phyloP scores from a whole-genome alignment of 768 basidiomycete species.

The Multifurca ochricompacta region DNA sequence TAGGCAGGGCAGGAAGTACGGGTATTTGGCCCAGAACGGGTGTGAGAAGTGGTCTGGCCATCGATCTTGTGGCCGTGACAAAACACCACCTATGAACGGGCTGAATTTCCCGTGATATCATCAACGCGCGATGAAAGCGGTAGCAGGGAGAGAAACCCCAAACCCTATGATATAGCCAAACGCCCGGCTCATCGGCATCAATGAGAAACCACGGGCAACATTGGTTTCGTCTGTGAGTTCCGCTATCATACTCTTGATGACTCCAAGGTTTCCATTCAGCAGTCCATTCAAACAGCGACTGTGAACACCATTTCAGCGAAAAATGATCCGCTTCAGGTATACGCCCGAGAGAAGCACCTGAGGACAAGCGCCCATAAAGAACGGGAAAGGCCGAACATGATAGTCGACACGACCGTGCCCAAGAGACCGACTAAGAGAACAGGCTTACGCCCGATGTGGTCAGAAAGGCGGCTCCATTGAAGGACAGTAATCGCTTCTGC shows the following conservation, averaged over 20 bases:
- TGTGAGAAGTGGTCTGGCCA: constrained; percentile 19
- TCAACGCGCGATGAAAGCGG: neutral
- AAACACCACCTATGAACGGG: constrained; percentile 21
- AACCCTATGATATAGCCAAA: constrained; percentile 12
- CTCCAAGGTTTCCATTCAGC: constrained; percentile 1
- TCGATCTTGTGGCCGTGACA: constrained; percentile 24
- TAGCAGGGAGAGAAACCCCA: neutral
- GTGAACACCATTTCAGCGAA: constrained; percentile 54
- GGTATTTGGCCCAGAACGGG: constrained; percentile 23
- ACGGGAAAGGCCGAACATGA: constrained; percentile 32
- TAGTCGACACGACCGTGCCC: constrained; percentile 29
- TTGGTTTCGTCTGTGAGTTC: constrained; percentile 60
- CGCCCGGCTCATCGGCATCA: constrained; percentile 27
- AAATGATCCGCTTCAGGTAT: neutral
- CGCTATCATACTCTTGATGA: constrained; percentile 35
- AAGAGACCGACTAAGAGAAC: constrained; percentile 35
- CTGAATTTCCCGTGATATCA: constrained; percentile 6
- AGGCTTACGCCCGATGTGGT: constrained; percentile 42
- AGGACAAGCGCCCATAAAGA: constrained; percentile 27
- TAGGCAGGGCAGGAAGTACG: constrained; percentile 24
- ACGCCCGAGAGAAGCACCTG: constrained; percentile 25
- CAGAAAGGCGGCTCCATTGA: constrained; percentile 43
- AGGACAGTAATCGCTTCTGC: constrained; percentile 39
- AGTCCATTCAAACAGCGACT: constrained; percentile 4
- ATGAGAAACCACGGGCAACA: constrained; percentile 34